These are phyloP conservation scores for Aspergillus aculeatus DNA, from an alignment of 2,329 filamentous ascomycete species.

Conservation along the genomic window DNA sequence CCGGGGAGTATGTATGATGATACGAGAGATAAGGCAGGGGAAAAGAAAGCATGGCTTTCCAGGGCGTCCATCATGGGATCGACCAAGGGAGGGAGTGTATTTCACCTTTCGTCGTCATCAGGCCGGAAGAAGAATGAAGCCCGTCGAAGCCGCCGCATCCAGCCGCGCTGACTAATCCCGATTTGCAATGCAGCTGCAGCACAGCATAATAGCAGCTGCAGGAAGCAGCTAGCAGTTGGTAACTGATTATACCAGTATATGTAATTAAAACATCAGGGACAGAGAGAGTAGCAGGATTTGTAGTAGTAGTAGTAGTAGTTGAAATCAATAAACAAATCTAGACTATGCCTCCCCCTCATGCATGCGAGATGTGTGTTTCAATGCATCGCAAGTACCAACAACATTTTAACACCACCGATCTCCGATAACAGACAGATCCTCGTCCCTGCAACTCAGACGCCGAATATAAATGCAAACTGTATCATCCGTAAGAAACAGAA, in stretches of 20 bases:
- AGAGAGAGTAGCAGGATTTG: too few relatives aligned
- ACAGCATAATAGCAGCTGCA: neutral
- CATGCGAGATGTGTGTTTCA: neutral
- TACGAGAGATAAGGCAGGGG: neutral
- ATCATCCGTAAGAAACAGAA: conserved; percentile 30
- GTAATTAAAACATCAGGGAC: too few relatives aligned
- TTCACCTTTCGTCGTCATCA: conserved; percentile 1
- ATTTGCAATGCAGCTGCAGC: neutral
- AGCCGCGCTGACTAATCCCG: conserved; percentile 26
- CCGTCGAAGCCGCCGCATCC: conserved; percentile 20
- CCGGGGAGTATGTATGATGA: neutral
- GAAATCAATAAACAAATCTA: neutral
- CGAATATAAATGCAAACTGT: conserved; percentile 1
- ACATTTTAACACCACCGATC: neutral
- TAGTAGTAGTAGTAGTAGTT: too few relatives aligned
- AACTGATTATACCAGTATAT: too few relatives aligned
- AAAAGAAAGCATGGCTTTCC: neutral
- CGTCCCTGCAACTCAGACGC: neutral
- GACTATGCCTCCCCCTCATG: neutral
- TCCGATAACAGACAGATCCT: neutral
- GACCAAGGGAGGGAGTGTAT: neutral
- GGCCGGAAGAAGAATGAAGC: conserved; percentile 6
- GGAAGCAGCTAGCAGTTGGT: neutral
- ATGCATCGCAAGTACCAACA: neutral
- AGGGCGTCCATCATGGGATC: neutral